Evolutionary conservation across 2,329 filamentous ascomycete genomes (phyloP).

Genomic region (Tolypocladium cylindrosporum): DNA sequence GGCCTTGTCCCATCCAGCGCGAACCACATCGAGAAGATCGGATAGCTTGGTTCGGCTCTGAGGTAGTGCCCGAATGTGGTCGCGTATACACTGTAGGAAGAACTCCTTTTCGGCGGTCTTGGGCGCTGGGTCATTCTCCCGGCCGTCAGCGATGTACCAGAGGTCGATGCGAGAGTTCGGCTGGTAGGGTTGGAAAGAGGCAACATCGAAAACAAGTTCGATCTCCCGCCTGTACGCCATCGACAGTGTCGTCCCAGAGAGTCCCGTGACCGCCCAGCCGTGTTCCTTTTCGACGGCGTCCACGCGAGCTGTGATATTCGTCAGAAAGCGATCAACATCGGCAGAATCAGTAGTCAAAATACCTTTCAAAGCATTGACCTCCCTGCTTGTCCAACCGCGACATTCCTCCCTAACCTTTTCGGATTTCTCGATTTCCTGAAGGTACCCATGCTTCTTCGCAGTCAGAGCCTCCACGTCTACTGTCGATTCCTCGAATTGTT

Average conservation of each 20-base stretch:
- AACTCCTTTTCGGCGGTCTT: constrained; percentile 61
- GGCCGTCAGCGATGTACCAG: constrained; percentile 55
- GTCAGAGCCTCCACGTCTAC: constrained; percentile 50
- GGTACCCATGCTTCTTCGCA: constrained; percentile 57
- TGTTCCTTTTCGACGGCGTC: constrained; percentile 53
- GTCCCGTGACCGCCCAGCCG: constrained; percentile 63
- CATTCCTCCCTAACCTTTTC: constrained; percentile 80
- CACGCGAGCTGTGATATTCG: constrained; percentile 45
- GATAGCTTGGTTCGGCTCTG: constrained; percentile 47
- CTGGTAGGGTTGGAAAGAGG: constrained; percentile 42
- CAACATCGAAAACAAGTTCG: constrained; percentile 61
- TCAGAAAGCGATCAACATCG: constrained; percentile 21
- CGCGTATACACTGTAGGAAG: constrained; percentile 62
- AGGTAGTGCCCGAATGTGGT: constrained; percentile 52
- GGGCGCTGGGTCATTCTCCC: constrained; percentile 41
- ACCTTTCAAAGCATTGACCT: constrained; percentile 75
- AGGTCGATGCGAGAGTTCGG: constrained; percentile 53
- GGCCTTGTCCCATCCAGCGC: constrained; percentile 56
- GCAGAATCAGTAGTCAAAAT: constrained; percentile 9
- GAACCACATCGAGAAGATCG: constrained; percentile 49
- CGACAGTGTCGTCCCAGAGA: constrained; percentile 52
- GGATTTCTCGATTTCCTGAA: constrained; percentile 69
- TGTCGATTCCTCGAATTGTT: constrained; percentile 58
- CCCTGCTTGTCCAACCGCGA: constrained; percentile 75
- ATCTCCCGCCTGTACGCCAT: constrained; percentile 66